A percentile compares a stretch with the other conserved stretches of the same genome.
Evolutionary conservation across 495 filamentous ascomycete genomes (phyloP).

Genomic region (Cairneyella variabilis): DNA sequence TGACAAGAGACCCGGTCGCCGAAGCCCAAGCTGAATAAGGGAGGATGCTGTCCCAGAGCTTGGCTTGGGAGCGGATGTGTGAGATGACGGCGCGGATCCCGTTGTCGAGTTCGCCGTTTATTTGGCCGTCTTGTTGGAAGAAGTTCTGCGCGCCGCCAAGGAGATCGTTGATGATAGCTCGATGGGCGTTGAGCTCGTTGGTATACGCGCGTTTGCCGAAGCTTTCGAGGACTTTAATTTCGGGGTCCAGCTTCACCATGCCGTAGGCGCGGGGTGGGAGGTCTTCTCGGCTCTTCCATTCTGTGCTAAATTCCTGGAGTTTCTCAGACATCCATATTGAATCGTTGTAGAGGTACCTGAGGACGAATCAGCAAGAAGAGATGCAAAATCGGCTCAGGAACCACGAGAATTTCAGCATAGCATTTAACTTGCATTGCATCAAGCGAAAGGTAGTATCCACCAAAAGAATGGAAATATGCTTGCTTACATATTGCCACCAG

Average conservation of each 20-base stretch:
- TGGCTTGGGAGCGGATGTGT: constrained; percentile 63
- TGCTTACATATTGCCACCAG: constrained; percentile 69
- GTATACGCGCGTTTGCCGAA: constrained; percentile 84
- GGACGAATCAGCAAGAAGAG: neutral
- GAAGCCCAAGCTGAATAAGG: constrained; percentile 80
- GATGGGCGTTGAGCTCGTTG: constrained; percentile 81
- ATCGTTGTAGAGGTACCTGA: constrained; percentile 87
- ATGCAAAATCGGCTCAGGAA: neutral
- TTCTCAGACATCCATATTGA: constrained; percentile 70
- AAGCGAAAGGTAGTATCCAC: too few relatives aligned
- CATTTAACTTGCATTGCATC: too few relatives aligned
- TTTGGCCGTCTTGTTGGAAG: constrained; percentile 38
- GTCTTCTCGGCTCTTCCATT: constrained; percentile 44
- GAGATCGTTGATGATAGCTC: constrained; percentile 77
- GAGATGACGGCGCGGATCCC: constrained; percentile 66
- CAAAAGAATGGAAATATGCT: too few relatives aligned
- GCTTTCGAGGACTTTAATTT: constrained; percentile 66
- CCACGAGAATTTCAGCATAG: too few relatives aligned
- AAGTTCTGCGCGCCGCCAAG: constrained; percentile 63
- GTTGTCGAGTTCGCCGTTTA: constrained; percentile 50
- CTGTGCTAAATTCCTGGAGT: constrained; percentile 54
- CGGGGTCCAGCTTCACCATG: constrained; percentile 60
- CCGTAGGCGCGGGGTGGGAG: constrained; percentile 42
- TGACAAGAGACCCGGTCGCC: constrained; percentile 75
- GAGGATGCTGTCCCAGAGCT: constrained; percentile 75